Percentiles rank a stretch among this genome's conserved stretches.
Conservation (phyloP, 352 stramenopile species). For the Phytophthora constricta region DNA sequence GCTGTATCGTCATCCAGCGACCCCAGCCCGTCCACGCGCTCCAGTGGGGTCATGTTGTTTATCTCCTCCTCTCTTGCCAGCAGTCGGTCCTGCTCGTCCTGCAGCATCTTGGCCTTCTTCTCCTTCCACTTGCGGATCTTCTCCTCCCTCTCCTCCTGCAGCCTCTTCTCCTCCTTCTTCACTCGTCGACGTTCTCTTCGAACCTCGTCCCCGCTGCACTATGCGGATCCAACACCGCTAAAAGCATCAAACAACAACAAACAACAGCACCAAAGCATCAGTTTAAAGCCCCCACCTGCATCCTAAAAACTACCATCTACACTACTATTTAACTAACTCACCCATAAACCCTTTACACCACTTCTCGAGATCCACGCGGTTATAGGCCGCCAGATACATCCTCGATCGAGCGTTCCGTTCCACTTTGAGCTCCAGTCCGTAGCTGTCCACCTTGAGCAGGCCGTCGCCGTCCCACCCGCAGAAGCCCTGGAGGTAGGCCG, state of each 20-base stretch:
- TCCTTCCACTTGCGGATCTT: slow-evolving; percentile 79
- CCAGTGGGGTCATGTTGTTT: slow-evolving; percentile 78
- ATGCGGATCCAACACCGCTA: slow-evolving; percentile 75
- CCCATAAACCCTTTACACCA: slow-evolving; percentile 79
- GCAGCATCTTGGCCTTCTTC: slow-evolving; percentile 54
- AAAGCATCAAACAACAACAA: slow-evolving; percentile 1
- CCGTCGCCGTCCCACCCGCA: slow-evolving; percentile 80
- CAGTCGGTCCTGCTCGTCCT: slow-evolving; percentile 62
- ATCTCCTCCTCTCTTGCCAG: slow-evolving; percentile 72
- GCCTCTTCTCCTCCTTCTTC: slow-evolving; percentile 66
- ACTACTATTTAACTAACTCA: slow-evolving; percentile 18
- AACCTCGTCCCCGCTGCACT: slow-evolving; percentile 67
- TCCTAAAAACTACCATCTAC: background rate
- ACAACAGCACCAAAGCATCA: background rate
- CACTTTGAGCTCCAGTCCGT: slow-evolving; percentile 82
- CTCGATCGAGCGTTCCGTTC: slow-evolving; percentile 57
- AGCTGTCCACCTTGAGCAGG: slow-evolving; percentile 74
- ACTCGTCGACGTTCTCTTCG: slow-evolving; percentile 59
- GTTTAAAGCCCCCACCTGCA: background rate
- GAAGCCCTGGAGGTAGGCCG: slow-evolving; percentile 68
- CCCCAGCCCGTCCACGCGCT: slow-evolving; percentile 66
- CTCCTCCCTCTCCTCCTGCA: slow-evolving; percentile 61
- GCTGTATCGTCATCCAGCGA: slow-evolving; percentile 80
- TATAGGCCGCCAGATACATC: slow-evolving; percentile 78
- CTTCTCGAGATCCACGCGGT: slow-evolving; percentile 83